Base-by-base conservation (phyloP, 805 yeast genomes). In the Yamadazyma paraphyllophila region DNA sequence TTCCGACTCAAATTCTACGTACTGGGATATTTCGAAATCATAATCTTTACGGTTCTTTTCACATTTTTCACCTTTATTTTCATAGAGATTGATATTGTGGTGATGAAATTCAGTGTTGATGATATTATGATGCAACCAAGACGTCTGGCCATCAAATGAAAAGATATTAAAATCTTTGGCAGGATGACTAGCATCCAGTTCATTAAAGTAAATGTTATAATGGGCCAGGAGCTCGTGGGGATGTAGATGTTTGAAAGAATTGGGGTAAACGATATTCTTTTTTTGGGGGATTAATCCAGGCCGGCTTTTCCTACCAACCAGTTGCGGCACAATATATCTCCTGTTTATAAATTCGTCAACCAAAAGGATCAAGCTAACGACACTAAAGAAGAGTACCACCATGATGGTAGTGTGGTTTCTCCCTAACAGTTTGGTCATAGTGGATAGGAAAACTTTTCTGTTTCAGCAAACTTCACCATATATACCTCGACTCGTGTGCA, bases 341-440 rank as follows among this genome's bases (percentile, higher is more conserved):
- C 20, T n/a, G 25, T 43, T 31, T 14, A 43, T 30, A 25, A 43
- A 37, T 13, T 36, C 32, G 24, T 43, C 46, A 16, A 37, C 46
- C 15, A 43, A 7, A 9, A 43, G 27, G 4, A 43, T 16, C 30
- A 36, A 15, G 7, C 31, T 8, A 1, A 35, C 13, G 11, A 36
- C 46, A 37, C 46, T 30, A 37, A 36, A 37, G 36, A 43, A 43
- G 13, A 43, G 41, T 4, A 36, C 30, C 15, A 42, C 40, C 40
- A 42, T 29, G 4, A 34, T 14, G 13, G 47, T 78, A 13, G 31
- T 37, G 12, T 37, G 31, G 20, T 11, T 25, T 12, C 32, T 37
- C 25, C 32, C 14, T 15, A 37, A n/a, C 31, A 6, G 31, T 14
- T 12, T 37, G 3, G 20, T 7, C 40, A 37, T 37, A 9, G 11